Conservation (phyloP, 257 asterid species). For the Marsdenia floribunda region DNA sequence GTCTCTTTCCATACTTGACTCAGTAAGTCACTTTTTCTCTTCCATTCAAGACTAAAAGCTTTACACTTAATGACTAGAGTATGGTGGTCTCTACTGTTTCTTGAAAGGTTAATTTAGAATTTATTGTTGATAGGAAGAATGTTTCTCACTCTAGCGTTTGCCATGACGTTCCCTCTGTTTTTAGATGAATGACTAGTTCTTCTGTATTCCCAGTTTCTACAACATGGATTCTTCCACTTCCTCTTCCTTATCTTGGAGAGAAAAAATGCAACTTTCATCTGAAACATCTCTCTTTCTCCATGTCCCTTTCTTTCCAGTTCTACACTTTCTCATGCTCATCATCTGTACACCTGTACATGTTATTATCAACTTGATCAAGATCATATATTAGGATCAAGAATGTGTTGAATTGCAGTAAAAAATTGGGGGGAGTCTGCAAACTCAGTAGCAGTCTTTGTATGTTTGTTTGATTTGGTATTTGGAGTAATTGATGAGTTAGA, state of each 20-base stretch:
- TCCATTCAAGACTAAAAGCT: neutral
- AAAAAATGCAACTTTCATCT: neutral
- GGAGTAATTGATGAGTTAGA: neutral
- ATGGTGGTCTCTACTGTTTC: neutral
- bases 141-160: neutral
- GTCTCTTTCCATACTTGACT: conserved; percentile 9
- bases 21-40: neutral
- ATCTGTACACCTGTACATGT: neutral
- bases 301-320: neutral
- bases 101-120: neutral
- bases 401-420: neutral
- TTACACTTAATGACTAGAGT: neutral
- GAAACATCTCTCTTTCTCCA: neutral
- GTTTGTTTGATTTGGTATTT: neutral
- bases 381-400: neutral
- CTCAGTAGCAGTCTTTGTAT: neutral
- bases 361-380: neutral
- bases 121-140: neutral
- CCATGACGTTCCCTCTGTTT: neutral
- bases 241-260: neutral
- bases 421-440: neutral
- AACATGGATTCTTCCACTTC: too few species aligned
- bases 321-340: neutral
- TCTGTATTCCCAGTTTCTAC: neutral
- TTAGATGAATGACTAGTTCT: neutral